A percentile compares a stretch with the other conserved stretches of the same genome.
Evolutionary conservation across 2,329 filamentous ascomycete species (phyloP).

Genomic region (Zarea fungicola): DNA sequence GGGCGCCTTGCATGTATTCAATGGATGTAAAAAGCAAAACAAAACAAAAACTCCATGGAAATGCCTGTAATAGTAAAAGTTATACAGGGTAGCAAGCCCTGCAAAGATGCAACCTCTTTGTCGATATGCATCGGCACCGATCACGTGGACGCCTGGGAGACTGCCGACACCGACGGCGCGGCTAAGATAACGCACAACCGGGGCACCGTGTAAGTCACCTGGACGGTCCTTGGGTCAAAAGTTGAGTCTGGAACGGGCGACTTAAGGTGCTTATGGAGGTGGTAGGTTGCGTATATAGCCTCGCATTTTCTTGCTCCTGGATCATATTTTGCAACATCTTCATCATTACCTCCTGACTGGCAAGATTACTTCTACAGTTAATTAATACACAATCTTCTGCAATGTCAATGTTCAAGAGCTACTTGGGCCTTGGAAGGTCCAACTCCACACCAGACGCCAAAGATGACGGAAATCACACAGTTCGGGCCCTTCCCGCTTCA

Average conservation of each 20-base stretch:
- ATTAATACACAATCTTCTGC: not conserved
- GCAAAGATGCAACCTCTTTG: not conserved
- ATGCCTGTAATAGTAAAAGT: too few species aligned
- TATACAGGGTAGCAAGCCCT: too few species aligned
- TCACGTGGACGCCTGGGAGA: conserved; percentile 10
- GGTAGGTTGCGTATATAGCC: conserved; percentile 1
- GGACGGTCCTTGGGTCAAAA: not conserved
- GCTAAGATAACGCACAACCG: conserved; percentile 2
- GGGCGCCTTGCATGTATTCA: too few species aligned
- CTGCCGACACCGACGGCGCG: conserved; percentile 12
- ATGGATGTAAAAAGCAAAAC: too few species aligned
- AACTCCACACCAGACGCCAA: conserved; percentile 12
- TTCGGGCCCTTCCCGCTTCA: conserved; percentile 34
- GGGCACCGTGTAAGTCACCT: conserved; percentile 12
- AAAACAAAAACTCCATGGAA: too few species aligned
- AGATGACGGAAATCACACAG: conserved; percentile 9
- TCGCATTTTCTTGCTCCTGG: not conserved
- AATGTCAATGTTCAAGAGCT: conserved; percentile 11
- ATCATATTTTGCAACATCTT: not conserved
- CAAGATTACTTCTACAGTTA: not conserved
- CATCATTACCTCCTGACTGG: not conserved
- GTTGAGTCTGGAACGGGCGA: not conserved
- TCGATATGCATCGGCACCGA: conserved; percentile 3
- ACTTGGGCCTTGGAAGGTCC: conserved; percentile 10
- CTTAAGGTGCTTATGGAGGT: not conserved